phyloP scores from a whole-genome alignment of 2,329 filamentous ascomycete species.

The Fusarium pilosicola region DNA sequence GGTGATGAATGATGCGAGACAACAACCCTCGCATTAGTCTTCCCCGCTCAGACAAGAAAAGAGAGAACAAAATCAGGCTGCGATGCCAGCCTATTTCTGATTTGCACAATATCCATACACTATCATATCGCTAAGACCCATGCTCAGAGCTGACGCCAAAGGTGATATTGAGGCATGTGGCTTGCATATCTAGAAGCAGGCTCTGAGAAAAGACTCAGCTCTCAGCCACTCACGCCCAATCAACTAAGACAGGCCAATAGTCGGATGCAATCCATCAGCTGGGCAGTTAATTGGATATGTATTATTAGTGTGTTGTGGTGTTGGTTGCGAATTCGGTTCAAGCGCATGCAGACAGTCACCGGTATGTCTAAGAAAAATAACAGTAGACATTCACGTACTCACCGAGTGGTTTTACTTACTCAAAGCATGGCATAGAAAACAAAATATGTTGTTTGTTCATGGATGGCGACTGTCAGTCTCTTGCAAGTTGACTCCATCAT shows the following conservation, averaged over 20 bases:
- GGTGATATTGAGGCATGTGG: background rate
- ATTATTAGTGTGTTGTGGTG: background rate
- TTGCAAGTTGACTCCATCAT: background rate
- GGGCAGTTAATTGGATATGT: background rate
- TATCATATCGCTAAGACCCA: background rate
- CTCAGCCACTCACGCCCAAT: background rate
- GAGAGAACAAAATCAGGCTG: background rate
- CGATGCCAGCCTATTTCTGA: background rate
- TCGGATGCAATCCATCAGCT: background rate
- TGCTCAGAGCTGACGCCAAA: constrained; percentile 5
- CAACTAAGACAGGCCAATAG: background rate
- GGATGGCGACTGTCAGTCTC: background rate
- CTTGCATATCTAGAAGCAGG: constrained; percentile 17
- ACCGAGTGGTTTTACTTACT: background rate
- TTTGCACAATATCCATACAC: constrained; percentile 4
- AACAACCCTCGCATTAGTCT: background rate
- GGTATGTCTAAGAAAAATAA: background rate
- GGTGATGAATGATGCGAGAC: background rate
- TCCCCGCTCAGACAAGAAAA: background rate
- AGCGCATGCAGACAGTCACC: background rate
- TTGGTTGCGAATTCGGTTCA: background rate
- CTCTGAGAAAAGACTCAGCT: background rate
- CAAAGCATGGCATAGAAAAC: background rate
- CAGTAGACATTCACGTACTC: too few species aligned
- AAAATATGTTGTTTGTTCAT: background rate